Conservation (phyloP, 2,329 filamentous ascomycete genomes). For the Sporothrix globosa region DNA sequence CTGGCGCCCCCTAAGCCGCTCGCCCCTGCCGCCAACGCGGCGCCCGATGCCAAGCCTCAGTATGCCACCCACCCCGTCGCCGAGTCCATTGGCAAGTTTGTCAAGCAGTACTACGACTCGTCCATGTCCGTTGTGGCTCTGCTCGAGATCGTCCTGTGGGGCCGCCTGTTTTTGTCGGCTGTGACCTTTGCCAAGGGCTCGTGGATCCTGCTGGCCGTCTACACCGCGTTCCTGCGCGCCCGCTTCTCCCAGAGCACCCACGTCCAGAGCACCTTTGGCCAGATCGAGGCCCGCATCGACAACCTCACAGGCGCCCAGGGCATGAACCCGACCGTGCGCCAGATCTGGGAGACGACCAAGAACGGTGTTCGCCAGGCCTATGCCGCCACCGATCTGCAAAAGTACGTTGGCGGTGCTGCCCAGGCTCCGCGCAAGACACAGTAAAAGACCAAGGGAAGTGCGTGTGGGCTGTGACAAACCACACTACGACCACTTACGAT, state of each 20-base stretch:
- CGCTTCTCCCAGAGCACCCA: constrained; percentile 89
- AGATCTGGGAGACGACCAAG: constrained; percentile 83
- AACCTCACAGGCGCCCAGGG: constrained; percentile 82
- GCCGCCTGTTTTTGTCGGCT: constrained; percentile 78
- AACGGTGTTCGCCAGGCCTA: constrained; percentile 71
- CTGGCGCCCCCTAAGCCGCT: constrained; percentile 68
- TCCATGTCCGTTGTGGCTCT: constrained; percentile 92
- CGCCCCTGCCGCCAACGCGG: constrained; percentile 55
- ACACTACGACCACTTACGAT: background rate
- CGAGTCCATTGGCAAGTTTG: constrained; percentile 85
- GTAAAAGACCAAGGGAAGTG: constrained; percentile 21
- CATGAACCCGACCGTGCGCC: constrained; percentile 76
- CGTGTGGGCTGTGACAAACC: background rate
- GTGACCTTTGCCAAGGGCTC: constrained; percentile 87
- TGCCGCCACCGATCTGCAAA: constrained; percentile 75
- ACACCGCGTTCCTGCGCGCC: constrained; percentile 90
- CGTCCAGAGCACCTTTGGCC: constrained; percentile 79
- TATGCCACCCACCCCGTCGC: constrained; percentile 63
- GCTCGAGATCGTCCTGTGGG: constrained; percentile 86
- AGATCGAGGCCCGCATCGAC: constrained; percentile 75
- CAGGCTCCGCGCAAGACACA: constrained; percentile 61
- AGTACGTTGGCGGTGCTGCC: constrained; percentile 66
- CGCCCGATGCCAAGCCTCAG: constrained; percentile 60
- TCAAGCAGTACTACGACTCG: constrained; percentile 96
- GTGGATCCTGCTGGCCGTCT: constrained; percentile 83